Base-by-base conservation (phyloP, 2,329 filamentous ascomycete genomes). In the Leptographium radiaticola region DNA sequence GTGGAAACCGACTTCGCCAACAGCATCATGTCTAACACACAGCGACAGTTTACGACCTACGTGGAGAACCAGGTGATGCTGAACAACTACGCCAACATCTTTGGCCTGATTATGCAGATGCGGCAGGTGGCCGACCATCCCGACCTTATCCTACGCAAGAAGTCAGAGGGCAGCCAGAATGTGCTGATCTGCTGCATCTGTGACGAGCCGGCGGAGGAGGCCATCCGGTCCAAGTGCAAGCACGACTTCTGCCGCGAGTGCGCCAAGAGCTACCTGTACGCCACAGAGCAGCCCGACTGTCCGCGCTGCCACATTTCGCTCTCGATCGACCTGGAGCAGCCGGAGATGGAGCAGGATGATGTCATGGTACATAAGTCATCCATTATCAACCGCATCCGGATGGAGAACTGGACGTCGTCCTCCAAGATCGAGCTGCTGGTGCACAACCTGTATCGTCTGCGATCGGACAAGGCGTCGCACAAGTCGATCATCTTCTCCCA, bases 61-160 rank as follows among this genome's bases (percentile, higher is more conserved):
- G 93, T 97, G 40, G 86, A 89, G 18, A 87, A 89, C 59, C 90
- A 89, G 71, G 91, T 97, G 20, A 81, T 98, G 68, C 78, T 98
- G 57, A 89, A 97, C 74, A 95, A 96, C 66, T 97, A 97, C 62
- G 93, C 93, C 71, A 98, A 98, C 67, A 97, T 98, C 59, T 98
- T 98, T 63, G 91, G 90, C 64, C 77, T 98, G 53, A 96, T 98
- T 64, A 97, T 97, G 89, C 90, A 95, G 68, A 97, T 98, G 91
- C 86, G 93, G 53, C 93, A 98, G 71, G 88, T 96, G 31, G 89
- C 93, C 9, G 93, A 98, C 60, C 93, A 98, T 65, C 93, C 93
- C 0, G 93, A 98, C 69, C 70, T 98, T 39, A 86, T 98, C 49
- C 70, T 97, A 57, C 94, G 91, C 72, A 96, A 93, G 70, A 81